Percentiles rank a stretch among this genome's conserved stretches.
Evolutionary conservation across 225 moss, liverwort and hornwort species (phyloP).

Genomic region (Pleurozium schreberi): DNA sequence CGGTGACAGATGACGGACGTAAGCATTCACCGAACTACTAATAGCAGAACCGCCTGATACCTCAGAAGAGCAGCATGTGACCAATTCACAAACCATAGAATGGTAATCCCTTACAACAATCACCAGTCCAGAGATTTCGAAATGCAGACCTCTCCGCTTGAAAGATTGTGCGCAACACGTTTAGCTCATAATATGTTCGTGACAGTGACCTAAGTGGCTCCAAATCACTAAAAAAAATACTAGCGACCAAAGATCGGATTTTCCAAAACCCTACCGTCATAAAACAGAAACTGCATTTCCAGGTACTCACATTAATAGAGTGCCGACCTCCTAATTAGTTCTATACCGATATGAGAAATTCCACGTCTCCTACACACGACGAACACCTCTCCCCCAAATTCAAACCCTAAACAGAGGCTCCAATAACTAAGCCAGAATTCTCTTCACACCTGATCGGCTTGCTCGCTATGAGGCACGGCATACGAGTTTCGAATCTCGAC

Average conservation of each 20-base stretch:
- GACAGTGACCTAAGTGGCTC: not conserved
- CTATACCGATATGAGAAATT: not conserved
- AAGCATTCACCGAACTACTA: not conserved
- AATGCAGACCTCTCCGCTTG: not conserved
- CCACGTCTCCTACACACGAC: not conserved
- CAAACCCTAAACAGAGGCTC: not conserved
- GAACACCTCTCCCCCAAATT: not conserved
- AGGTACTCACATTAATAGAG: not conserved
- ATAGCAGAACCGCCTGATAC: not conserved
- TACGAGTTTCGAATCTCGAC: slow-evolving; percentile 97
- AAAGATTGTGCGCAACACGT: not conserved
- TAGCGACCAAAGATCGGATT: not conserved
- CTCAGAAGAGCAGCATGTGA: not conserved
- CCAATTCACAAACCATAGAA: not conserved
- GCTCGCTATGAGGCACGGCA: slow-evolving; percentile 94
- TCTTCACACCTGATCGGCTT: slow-evolving; percentile 64
- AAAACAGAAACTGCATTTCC: not conserved
- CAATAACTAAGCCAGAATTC: not conserved
- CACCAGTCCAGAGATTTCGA: not conserved
- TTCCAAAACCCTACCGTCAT: not conserved
- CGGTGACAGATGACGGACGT: not conserved
- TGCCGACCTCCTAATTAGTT: not conserved
- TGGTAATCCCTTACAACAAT: not conserved
- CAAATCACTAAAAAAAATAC: not conserved
- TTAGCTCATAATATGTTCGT: not conserved